Evolutionary conservation across 192 early-diverging fungal species (phyloP).

Genomic region (Cladochytrium replicatum): DNA sequence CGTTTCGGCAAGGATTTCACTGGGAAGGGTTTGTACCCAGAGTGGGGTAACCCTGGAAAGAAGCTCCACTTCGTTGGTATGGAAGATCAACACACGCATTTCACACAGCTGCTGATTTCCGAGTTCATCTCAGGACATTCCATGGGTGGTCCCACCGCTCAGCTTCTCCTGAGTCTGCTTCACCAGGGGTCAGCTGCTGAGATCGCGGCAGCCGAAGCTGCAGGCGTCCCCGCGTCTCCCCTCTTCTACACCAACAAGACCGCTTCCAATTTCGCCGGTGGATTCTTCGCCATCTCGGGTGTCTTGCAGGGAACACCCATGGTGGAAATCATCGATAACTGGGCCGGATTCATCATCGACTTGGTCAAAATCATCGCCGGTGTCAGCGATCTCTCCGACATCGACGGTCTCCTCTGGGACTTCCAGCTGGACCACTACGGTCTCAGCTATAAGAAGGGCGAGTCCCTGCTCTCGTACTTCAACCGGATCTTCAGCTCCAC

Average conservation of each 20-base stretch:
- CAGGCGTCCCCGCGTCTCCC: slow-evolving; percentile 7
- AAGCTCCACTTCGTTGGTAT: too few relatives aligned
- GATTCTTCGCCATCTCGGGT: slow-evolving; percentile 11
- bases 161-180: slow-evolving; percentile 9
- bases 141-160: slow-evolving; percentile 14
- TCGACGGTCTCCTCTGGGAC: slow-evolving; percentile 5
- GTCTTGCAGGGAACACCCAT: slow-evolving; percentile 10
- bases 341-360: slow-evolving; percentile 2
- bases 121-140: slow-evolving; percentile 18
- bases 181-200: slow-evolving; percentile 4
- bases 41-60: too few relatives aligned
- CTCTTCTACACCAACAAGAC: slow-evolving; percentile 20
- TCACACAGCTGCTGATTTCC: background rate
- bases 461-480: slow-evolving; percentile 2
- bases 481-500: slow-evolving; percentile 3
- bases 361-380: slow-evolving; percentile 8
- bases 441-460: slow-evolving; percentile 1
- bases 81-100: too few relatives aligned
- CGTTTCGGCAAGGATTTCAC: slow-evolving; percentile 14
- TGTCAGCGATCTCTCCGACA: slow-evolving; percentile 4
- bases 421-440: slow-evolving; percentile 18
- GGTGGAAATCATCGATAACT: slow-evolving; percentile 1
- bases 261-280: background rate
- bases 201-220: slow-evolving; percentile 8
- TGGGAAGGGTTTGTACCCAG: slow-evolving; percentile 9